Conservation (phyloP, 345 rosid species). For the Citrus glauca region DNA sequence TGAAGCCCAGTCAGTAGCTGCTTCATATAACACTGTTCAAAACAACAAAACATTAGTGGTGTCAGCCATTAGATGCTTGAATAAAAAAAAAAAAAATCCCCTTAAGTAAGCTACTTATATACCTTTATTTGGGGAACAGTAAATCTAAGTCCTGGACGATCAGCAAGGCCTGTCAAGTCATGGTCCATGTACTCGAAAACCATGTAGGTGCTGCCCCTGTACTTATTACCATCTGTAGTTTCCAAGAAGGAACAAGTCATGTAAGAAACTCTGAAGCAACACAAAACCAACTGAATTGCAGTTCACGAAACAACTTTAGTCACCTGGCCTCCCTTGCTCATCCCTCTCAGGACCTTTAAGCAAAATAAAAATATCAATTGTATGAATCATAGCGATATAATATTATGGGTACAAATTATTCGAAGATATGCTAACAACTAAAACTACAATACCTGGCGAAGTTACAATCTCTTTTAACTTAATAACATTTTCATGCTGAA, state of each 20-base stretch:
- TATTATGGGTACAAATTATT: neutral
- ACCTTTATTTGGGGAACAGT: conserved; percentile 95
- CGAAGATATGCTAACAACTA: neutral
- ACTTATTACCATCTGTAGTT: conserved; percentile 77
- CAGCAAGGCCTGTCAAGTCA: conserved; percentile 93
- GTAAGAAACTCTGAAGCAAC: conserved; percentile 10
- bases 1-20: conserved; percentile 96
- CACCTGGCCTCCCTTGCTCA: conserved; percentile 88
- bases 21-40: conserved; percentile 82
- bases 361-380: neutral
- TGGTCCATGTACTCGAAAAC: conserved; percentile 99
- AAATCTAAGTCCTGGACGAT: conserved; percentile 95
- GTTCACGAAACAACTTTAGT: conserved; percentile 19
- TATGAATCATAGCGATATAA: neutral
- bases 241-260: neutral
- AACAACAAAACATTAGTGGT: neutral
- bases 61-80: neutral
- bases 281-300: neutral
- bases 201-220: conserved; percentile 95
- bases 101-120: neutral
- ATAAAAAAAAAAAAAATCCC: neutral
- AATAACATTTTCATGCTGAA: conserved; percentile 50
- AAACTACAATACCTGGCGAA: conserved; percentile 37
- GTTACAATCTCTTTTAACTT: conserved; percentile 52
- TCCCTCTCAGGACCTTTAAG: conserved; percentile 77